phyloP scores from a whole-genome alignment of 2,329 filamentous ascomycete species.

The Penicillium sp. region DNA sequence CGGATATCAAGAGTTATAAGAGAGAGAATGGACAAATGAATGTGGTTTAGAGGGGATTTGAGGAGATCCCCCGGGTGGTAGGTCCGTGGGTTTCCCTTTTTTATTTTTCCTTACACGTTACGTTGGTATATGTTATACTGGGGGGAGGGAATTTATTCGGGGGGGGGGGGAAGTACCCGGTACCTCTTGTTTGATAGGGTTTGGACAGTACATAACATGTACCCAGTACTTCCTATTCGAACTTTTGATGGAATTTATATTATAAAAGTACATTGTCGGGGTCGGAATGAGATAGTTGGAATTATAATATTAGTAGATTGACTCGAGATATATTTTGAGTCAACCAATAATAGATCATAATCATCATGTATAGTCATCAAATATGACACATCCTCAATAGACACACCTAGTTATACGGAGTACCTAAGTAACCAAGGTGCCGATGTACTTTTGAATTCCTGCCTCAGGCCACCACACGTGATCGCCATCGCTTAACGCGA shows the following conservation, averaged over 20 bases:
- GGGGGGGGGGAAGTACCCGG: slow-evolving; percentile 2
- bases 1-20: slow-evolving; percentile 2
- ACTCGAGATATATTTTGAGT: background rate
- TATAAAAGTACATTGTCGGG: background rate
- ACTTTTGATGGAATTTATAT: background rate
- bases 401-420: no score
- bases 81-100: slow-evolving; percentile 11
- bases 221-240: background rate
- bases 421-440: no score
- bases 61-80: background rate
- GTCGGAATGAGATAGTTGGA: slow-evolving; percentile 5
- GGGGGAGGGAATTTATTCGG: background rate
- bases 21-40: slow-evolving; percentile 12
- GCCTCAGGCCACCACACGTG: slow-evolving; percentile 29
- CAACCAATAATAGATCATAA: background rate
- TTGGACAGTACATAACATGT: background rate
- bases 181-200: slow-evolving; percentile 2
- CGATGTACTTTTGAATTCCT: background rate
- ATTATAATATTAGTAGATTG: slow-evolving; percentile 1
- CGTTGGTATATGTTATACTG: slow-evolving; percentile 1
- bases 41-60: slow-evolving; percentile 3
- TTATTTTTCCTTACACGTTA: slow-evolving; percentile 1
- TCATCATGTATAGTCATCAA: background rate
- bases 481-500: slow-evolving; percentile 39
- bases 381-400: background rate